phyloP scores from a whole-genome alignment of 768 basidiomycete species.

The Symmetrospora coprosmae region DNA sequence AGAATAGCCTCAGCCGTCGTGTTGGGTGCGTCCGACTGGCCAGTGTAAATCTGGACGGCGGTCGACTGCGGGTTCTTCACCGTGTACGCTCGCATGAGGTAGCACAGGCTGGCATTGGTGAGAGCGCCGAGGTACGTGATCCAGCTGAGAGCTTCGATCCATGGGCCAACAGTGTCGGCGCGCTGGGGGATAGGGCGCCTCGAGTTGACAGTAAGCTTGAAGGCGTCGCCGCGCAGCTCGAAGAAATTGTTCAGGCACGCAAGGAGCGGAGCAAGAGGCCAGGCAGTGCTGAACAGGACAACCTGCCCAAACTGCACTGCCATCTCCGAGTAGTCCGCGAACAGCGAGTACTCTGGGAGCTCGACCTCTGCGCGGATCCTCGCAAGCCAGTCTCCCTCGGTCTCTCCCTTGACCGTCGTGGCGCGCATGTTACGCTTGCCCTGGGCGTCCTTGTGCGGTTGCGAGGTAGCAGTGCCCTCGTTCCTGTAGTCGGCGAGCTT shows the following conservation, averaged over 20 bases:
- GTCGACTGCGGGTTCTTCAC: not conserved
- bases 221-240: slow-evolving; percentile 82
- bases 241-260: slow-evolving; percentile 78
- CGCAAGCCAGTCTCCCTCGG: slow-evolving; percentile 67
- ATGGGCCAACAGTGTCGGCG: slow-evolving; percentile 81
- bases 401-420: slow-evolving; percentile 44
- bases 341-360: slow-evolving; percentile 65
- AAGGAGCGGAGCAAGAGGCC: slow-evolving; percentile 82
- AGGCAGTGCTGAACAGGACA: slow-evolving; percentile 79
- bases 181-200: slow-evolving; percentile 73
- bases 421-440: slow-evolving; percentile 47
- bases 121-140: slow-evolving; percentile 81
- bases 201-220: slow-evolving; percentile 78
- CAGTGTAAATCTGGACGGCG: too few relatives aligned
- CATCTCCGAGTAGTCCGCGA: slow-evolving; percentile 90
- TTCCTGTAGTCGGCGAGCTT: slow-evolving; percentile 38
- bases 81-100: slow-evolving; percentile 56
- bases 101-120: slow-evolving; percentile 77
- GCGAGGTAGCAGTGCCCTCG: not conserved
- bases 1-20: slow-evolving; percentile 18
- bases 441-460: slow-evolving; percentile 34
- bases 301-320: slow-evolving; percentile 71
- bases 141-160: slow-evolving; percentile 67
- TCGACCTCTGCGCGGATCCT: slow-evolving; percentile 60
- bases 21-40: slow-evolving; percentile 23